Evolutionary conservation across 2,329 filamentous ascomycete species (phyloP).

Genomic region (Zymoseptoria passerinii): DNA sequence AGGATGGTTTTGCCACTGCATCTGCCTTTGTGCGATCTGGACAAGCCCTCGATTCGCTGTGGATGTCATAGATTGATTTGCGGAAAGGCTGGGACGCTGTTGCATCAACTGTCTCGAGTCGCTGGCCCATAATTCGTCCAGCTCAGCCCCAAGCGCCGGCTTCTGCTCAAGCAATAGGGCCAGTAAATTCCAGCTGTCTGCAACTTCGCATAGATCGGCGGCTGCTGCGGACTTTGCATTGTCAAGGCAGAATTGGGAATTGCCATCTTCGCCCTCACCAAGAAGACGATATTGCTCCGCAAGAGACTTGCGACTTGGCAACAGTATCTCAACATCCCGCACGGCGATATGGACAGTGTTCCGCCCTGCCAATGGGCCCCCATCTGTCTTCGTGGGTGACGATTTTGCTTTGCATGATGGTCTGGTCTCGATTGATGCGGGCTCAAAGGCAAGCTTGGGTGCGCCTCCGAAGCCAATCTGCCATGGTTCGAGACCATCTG

Average conservation of each 20-base stretch:
- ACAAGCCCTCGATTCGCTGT: background rate
- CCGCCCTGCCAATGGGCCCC: constrained; percentile 23
- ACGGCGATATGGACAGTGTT: constrained; percentile 66
- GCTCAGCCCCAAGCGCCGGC: constrained; percentile 38
- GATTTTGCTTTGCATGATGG: constrained; percentile 22
- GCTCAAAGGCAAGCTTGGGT: constrained; percentile 42
- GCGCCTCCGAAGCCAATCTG: background rate
- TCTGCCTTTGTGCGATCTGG: constrained; percentile 1
- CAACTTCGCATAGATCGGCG: constrained; percentile 61
- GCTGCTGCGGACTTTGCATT: constrained; percentile 72
- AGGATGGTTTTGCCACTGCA: constrained; percentile 48
- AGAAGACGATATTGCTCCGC: constrained; percentile 77
- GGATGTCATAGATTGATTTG: constrained; percentile 7
- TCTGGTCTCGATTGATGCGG: constrained; percentile 37
- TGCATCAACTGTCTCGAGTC: background rate
- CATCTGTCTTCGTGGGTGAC: constrained; percentile 22
- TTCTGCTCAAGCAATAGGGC: constrained; percentile 69
- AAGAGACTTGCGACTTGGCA: constrained; percentile 72
- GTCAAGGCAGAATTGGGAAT: constrained; percentile 67
- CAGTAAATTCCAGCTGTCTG: constrained; percentile 76
- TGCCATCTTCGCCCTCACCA: constrained; percentile 51
- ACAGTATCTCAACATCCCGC: constrained; percentile 57
- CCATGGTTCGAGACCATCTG: constrained; percentile 4
- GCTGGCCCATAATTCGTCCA: background rate
- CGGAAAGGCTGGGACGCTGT: constrained; percentile 4